phyloP scores from a whole-genome alignment of 1,139 yeast genomes.

The Saccharomycopsis hybrid region DNA sequence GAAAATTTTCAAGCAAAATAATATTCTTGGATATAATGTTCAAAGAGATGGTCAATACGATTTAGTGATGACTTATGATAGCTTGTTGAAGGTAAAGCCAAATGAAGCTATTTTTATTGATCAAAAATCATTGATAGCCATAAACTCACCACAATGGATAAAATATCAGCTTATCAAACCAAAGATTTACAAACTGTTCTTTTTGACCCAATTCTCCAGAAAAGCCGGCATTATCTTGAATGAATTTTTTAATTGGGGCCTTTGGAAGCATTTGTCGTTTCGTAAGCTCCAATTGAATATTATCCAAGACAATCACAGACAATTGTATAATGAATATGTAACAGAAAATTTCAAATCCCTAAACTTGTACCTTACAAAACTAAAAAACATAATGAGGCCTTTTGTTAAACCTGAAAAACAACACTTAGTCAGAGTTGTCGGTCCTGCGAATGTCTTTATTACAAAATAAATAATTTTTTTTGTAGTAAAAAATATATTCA shows the following conservation, averaged over 20 bases:
- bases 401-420: slow-evolving; percentile 2
- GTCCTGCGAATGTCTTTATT: slow-evolving; percentile 15
- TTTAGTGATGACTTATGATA: slow-evolving; percentile 4
- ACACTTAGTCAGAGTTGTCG: slow-evolving; percentile 11
- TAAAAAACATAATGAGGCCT: neutral
- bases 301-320: neutral
- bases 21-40: slow-evolving; percentile 7
- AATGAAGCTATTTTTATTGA: slow-evolving; percentile 7
- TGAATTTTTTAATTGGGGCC: neutral
- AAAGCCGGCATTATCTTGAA: neutral
- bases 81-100: neutral
- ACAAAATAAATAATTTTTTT: neutral
- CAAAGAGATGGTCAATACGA: slow-evolving; percentile 2
- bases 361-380: neutral
- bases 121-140: slow-evolving; percentile 11
- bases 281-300: neutral
- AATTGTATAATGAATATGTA: neutral
- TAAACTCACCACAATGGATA: neutral
- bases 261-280: neutral
- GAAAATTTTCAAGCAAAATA: slow-evolving; percentile 6
- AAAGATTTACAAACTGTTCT: slow-evolving; percentile 4
- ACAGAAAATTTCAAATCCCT: neutral
- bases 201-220: neutral
- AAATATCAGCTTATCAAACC: neutral
- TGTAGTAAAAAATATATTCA: too few species aligned